Conservation (phyloP, 2,329 filamentous ascomycete species). For the Coniochaeta sp. region DNA sequence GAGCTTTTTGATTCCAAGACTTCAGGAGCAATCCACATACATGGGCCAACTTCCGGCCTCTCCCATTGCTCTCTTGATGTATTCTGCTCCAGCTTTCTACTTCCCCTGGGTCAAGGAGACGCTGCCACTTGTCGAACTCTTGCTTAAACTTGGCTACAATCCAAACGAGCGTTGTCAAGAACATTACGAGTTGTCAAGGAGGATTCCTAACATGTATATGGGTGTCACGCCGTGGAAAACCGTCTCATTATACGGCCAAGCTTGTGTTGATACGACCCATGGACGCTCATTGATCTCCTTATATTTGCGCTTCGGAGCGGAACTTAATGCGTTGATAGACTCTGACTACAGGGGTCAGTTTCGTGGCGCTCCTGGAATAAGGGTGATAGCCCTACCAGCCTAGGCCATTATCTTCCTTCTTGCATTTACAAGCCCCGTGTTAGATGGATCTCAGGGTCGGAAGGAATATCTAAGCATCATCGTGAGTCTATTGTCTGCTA, state of each 20-base stretch:
- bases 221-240: too few species aligned
- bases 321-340: neutral
- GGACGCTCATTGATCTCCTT: neutral
- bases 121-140: neutral
- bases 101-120: neutral
- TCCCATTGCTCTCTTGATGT: neutral
- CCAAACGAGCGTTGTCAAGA: neutral
- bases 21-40: neutral
- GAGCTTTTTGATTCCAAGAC: neutral
- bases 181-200: too few species aligned
- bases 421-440: neutral
- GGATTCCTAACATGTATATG: too few species aligned
- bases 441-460: neutral
- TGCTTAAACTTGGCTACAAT: neutral
- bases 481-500: neutral
- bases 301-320: neutral
- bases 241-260: too few species aligned
- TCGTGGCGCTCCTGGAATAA: too few species aligned
- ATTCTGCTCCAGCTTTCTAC: too few species aligned
- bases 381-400: too few species aligned
- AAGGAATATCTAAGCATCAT: neutral
- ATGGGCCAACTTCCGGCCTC: neutral
- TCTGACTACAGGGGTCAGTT: too few species aligned
- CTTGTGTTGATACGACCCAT: too few species aligned
- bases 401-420: neutral